These are phyloP conservation scores for Epichloe gansuensis DNA, from an alignment of 2,329 filamentous ascomycete genomes.

Conservation along the genomic window DNA sequence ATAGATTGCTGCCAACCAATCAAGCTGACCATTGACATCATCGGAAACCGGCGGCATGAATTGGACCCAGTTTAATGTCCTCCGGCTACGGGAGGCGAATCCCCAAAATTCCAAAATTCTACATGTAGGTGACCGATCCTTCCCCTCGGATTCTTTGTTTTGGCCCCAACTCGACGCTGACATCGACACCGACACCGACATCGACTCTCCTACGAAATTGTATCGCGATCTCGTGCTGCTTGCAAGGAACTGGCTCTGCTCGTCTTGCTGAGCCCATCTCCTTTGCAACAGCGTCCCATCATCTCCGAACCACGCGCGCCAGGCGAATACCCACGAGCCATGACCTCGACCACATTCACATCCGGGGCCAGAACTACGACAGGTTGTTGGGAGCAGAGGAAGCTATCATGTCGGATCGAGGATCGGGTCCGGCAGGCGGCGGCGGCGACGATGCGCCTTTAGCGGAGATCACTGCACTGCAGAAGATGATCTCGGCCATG, in stretches of 20 bases:
- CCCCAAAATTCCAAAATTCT: constrained; percentile 3
- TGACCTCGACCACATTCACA: constrained; percentile 6
- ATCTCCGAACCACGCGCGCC: not conserved
- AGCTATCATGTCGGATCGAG: constrained; percentile 16
- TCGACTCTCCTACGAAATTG: not conserved
- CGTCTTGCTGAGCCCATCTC: not conserved
- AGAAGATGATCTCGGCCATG: constrained; percentile 93
- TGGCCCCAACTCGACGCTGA: not conserved
- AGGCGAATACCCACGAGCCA: not conserved
- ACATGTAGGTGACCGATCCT: no score
- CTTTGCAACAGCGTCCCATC: not conserved
- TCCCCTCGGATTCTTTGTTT: no score
- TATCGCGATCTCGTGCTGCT: not conserved
- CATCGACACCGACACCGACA: not conserved
- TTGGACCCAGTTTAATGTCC: constrained; percentile 2
- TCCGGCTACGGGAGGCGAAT: constrained; percentile 1
- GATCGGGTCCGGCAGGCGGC: constrained; percentile 3
- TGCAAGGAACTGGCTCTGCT: constrained; percentile 3
- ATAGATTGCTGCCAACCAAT: constrained; percentile 4
- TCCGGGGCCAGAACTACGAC: constrained; percentile 16
- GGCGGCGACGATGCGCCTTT: constrained; percentile 22
- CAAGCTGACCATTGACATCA: constrained; percentile 5
- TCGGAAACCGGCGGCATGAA: constrained; percentile 4
- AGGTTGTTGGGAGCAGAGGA: constrained; percentile 17
- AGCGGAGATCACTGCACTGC: constrained; percentile 62